A percentile compares a stretch with the other conserved stretches of the same genome.
These are phyloP conservation scores for Kipferlia bialata DNA, from an alignment of 78 protist genomes.

Conservation along the genomic window DNA sequence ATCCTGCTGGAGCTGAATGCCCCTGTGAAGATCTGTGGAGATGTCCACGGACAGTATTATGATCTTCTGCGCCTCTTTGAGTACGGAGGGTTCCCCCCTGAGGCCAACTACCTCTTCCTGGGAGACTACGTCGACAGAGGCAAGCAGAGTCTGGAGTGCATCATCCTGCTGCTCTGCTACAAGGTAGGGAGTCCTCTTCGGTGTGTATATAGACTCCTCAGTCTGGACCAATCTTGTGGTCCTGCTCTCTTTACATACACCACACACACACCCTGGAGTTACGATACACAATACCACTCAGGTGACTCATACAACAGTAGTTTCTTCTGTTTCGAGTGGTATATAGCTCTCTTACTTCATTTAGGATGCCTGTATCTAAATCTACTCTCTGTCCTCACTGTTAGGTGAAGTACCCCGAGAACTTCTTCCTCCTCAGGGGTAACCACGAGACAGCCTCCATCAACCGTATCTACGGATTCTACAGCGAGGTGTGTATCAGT, in stretches of 20 bases:
- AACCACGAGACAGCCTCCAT: conserved; percentile 98
- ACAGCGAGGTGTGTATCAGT: conserved; percentile 91
- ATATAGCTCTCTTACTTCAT: too few relatives aligned
- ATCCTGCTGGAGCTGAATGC: conserved; percentile 86
- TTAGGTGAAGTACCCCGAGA: conserved; percentile 95
- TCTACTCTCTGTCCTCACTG: too few relatives aligned
- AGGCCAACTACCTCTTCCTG: conserved; percentile 93
- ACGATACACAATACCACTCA: too few relatives aligned
- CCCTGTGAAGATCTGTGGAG: conserved; percentile 89
- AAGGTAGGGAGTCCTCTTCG: too few relatives aligned
- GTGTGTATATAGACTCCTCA: too few relatives aligned
- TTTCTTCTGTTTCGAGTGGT: too few relatives aligned
- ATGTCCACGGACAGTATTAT: conserved; percentile 93
- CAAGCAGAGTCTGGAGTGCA: conserved; percentile 79
- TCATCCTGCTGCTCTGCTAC: conserved; percentile 96
- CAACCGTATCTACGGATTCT: conserved; percentile 97
- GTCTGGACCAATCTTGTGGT: too few relatives aligned
- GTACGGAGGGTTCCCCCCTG: conserved; percentile 98
- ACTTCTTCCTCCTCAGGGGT: conserved; percentile 95
- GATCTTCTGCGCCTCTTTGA: conserved; percentile 93
- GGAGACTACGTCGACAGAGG: conserved; percentile 99
- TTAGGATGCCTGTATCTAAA: too few relatives aligned
- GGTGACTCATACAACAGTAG: too few relatives aligned
- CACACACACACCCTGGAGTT: too few relatives aligned
- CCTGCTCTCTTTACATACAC: too few relatives aligned